Evolutionary conservation across 2,329 filamentous ascomycete species (phyloP).

Genomic region (Trichoderma atroviride): DNA sequence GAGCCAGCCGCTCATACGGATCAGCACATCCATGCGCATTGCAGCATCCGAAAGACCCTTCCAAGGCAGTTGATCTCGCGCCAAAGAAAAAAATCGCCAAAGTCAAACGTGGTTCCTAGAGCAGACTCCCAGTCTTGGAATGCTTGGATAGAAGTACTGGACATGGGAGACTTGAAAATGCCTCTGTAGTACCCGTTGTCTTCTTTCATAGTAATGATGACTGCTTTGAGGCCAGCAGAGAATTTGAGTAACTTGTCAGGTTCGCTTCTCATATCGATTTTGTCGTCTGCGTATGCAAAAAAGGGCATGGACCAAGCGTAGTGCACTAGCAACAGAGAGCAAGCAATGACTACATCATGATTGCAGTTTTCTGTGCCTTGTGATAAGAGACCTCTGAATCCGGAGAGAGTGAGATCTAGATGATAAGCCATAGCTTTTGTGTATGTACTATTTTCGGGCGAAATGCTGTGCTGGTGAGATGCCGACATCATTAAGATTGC

Average conservation of each 20-base stretch:
- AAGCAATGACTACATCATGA: conserved; percentile 17
- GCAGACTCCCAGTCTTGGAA: conserved; percentile 3
- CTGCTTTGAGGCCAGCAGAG: conserved; percentile 16
- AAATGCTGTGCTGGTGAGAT: conserved; percentile 16
- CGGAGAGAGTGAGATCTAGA: conserved; percentile 21
- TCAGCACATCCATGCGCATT: background rate
- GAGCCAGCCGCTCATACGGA: conserved; percentile 16
- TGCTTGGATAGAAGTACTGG: background rate
- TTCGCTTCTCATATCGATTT: conserved; percentile 2
- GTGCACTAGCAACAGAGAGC: conserved; percentile 17
- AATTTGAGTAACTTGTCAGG: conserved; percentile 21
- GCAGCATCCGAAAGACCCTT: conserved; percentile 1
- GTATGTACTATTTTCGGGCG: conserved; percentile 1
- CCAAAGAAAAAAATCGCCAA: conserved; percentile 6
- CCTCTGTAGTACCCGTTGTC: background rate
- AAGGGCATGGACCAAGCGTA: conserved; percentile 26
- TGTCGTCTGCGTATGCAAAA: conserved; percentile 12
- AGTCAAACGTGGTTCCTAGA: background rate
- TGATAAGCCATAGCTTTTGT: conserved; percentile 10
- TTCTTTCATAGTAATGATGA: conserved; percentile 17
- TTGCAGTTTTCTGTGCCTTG: conserved; percentile 8
- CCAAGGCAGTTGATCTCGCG: background rate
- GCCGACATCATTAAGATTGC: conserved; percentile 22
- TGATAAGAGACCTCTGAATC: conserved; percentile 14
- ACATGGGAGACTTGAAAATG: conserved; percentile 19